Conservation (phyloP, 2,329 filamentous ascomycete genomes). For the Orbilia javanica region DNA sequence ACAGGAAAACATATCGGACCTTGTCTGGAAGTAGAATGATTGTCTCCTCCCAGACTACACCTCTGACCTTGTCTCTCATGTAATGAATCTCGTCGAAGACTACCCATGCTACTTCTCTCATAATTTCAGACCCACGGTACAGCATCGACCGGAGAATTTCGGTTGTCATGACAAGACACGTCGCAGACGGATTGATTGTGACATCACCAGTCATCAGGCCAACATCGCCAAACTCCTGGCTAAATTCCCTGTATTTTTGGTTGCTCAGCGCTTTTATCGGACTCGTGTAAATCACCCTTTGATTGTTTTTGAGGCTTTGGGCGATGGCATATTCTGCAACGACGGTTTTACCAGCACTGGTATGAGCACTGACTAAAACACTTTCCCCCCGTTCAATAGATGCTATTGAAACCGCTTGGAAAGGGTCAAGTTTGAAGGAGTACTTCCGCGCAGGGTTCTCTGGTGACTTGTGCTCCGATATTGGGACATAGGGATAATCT, state of each 20-base stretch:
- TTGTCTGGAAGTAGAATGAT: constrained; percentile 98
- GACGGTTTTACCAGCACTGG: constrained; percentile 96
- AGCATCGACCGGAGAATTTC: constrained; percentile 99
- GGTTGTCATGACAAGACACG: constrained; percentile 98
- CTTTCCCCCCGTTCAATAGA: constrained; percentile 97
- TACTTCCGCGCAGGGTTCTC: constrained; percentile 85
- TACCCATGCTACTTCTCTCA: constrained; percentile 99
- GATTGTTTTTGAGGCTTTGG: constrained; percentile 95
- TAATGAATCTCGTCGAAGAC: constrained; percentile 99
- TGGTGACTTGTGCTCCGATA: constrained; percentile 92
- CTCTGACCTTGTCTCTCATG: constrained; percentile 90
- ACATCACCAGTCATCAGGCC: constrained; percentile 99
- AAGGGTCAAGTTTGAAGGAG: constrained; percentile 93
- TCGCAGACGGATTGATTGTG: constrained; percentile 98
- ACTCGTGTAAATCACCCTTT: constrained; percentile 98
- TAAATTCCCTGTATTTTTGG: constrained; percentile 97
- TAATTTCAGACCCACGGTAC: constrained; percentile 97
- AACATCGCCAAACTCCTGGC: constrained; percentile 94
- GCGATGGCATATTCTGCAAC: constrained; percentile 98
- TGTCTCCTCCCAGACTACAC: constrained; percentile 99
- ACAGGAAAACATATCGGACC: constrained; percentile 97
- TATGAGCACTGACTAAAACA: constrained; percentile 95
- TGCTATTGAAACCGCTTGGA: constrained; percentile 92
- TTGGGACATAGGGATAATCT: constrained; percentile 93
- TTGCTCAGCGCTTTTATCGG: constrained; percentile 99